These are phyloP conservation scores for Glaciozyma martinii DNA, from an alignment of 768 basidiomycete genomes.

Conservation along the genomic window DNA sequence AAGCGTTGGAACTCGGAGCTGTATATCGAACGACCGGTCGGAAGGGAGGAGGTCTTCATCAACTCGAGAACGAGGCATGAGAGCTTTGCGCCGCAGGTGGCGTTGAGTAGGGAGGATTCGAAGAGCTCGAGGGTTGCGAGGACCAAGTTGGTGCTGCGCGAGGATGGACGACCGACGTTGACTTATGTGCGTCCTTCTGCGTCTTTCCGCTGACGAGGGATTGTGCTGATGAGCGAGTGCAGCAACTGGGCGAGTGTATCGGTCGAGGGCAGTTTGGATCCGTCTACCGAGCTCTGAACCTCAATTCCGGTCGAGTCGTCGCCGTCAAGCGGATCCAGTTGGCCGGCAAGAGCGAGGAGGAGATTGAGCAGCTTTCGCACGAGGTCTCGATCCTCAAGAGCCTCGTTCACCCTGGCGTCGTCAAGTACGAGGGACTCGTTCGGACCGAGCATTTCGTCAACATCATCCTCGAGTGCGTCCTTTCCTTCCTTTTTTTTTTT, in stretches of 20 bases:
- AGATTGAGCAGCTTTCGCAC: constrained; percentile 80
- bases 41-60: not conserved
- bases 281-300: constrained; percentile 86
- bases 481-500: constrained; percentile 21
- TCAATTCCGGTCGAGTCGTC: constrained; percentile 93
- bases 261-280: constrained; percentile 94
- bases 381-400: constrained; percentile 90
- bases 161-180: constrained; percentile 68
- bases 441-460: constrained; percentile 78
- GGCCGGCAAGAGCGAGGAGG: constrained; percentile 80
- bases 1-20: constrained; percentile 33
- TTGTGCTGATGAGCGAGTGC: constrained; percentile 28
- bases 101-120: not conserved
- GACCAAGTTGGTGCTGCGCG: constrained; percentile 63
- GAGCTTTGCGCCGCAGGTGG: constrained; percentile 1
- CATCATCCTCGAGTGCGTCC: constrained; percentile 83
- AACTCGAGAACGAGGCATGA: constrained; percentile 14
- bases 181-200: constrained; percentile 59
- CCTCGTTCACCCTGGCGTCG: constrained; percentile 85
- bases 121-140: constrained; percentile 46
- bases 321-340: constrained; percentile 94
- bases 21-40: constrained; percentile 4
- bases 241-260: constrained; percentile 98
- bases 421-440: constrained; percentile 94
- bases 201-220: constrained; percentile 17